phyloP scores from a whole-genome alignment of 306 rosid genomes.

The Mimosa bimucronata region DNA sequence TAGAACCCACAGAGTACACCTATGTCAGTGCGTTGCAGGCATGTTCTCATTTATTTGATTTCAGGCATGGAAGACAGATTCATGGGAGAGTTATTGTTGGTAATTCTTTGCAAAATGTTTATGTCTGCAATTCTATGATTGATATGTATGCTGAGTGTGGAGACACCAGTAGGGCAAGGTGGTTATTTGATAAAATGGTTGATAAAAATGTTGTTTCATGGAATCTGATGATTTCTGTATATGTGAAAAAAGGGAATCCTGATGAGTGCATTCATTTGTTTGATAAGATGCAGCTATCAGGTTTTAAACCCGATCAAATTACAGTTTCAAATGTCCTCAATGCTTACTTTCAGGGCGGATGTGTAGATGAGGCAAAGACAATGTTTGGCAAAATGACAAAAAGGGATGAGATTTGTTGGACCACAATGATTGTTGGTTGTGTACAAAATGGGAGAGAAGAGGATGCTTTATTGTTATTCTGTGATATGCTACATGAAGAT shows the following conservation, averaged over 20 bases:
- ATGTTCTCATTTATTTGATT: conserved; percentile 53
- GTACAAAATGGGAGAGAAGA: conserved; percentile 52
- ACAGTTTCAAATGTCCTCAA: conserved; percentile 53
- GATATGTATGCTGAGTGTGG: conserved; percentile 59
- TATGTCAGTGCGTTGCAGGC: conserved; percentile 65
- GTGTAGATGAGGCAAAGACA: conserved; percentile 45
- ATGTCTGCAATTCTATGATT: conserved; percentile 46
- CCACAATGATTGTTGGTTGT: conserved; percentile 58
- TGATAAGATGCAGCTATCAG: conserved; percentile 45
- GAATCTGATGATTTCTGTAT: conserved; percentile 54
- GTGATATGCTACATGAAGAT: conserved; percentile 50
- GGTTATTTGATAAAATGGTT: conserved; percentile 53
- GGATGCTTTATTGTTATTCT: conserved; percentile 50
- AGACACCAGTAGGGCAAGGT: conserved; percentile 44
- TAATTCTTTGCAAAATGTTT: conserved; percentile 39
- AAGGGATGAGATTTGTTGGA: conserved; percentile 58
- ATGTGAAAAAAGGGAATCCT: conserved; percentile 50
- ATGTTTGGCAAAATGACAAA: conserved; percentile 38
- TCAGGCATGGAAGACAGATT: conserved; percentile 62
- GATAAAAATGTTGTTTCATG: conserved; percentile 56
- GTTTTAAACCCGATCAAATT: conserved; percentile 51
- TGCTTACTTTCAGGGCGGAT: conserved; percentile 46
- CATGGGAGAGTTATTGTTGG: conserved; percentile 53
- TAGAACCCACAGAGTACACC: conserved; percentile 54
- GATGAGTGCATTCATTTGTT: conserved; percentile 50